phyloP scores from a whole-genome alignment of 139 green algal species.

The Micractinium conductrix region DNA sequence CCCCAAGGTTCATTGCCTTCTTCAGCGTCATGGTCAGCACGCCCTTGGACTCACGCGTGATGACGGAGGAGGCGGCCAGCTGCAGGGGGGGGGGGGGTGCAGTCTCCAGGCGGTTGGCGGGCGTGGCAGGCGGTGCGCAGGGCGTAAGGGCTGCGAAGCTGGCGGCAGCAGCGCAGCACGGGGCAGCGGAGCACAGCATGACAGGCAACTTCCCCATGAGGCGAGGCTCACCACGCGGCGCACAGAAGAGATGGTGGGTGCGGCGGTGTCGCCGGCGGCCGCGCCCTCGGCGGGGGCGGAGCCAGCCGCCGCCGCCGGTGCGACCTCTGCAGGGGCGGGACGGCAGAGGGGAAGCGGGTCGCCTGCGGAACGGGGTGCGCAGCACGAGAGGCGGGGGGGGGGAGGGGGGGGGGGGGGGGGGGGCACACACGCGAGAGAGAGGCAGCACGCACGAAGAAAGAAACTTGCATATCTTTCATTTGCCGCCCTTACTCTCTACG shows the following conservation, averaged over 20 bases:
- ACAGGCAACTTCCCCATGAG: no score
- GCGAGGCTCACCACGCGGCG: conserved; percentile 2
- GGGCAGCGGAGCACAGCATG: no score
- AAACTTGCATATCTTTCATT: no score
- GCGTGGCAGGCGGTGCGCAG: background rate
- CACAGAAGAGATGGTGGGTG: background rate
- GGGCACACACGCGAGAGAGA: background rate
- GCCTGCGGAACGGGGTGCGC: background rate
- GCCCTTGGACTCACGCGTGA: background rate
- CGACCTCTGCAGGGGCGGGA: no score
- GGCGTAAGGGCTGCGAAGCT: no score
- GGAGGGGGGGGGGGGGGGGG: no score
- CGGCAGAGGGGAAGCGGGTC: no score
- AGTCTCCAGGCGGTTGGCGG: background rate
- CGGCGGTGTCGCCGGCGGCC: background rate
- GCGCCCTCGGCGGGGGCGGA: background rate
- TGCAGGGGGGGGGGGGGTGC: background rate
- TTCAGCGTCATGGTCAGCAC: conserved; percentile 40
- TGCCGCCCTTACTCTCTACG: no score
- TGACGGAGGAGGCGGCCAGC: background rate
- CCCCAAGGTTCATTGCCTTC: conserved; percentile 24
- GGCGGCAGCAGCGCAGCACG: no score
- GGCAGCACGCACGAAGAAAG: no score
- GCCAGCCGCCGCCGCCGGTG: no score
- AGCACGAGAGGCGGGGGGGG: no score